Evolutionary conservation across 208 protist genomes (phyloP).

Genomic region (Trypanosoma brucei): DNA sequence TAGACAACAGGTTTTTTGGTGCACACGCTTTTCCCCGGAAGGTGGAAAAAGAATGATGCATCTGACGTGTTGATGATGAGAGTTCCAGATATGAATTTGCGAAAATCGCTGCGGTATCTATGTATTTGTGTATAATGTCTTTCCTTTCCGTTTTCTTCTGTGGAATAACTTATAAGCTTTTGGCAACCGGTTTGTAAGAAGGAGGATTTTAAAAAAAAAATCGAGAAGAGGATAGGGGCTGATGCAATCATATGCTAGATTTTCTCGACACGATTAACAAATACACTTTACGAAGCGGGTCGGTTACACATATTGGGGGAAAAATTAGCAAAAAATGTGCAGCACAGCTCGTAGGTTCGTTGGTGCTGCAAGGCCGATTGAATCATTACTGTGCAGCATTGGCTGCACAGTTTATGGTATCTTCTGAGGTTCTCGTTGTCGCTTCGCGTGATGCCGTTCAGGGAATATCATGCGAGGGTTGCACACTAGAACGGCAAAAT

Average conservation of each 20-base stretch:
- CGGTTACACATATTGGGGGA: constrained; percentile 19
- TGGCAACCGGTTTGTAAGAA: too few species aligned
- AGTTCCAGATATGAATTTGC: too few species aligned
- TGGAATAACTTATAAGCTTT: too few species aligned
- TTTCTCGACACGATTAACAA: constrained; percentile 55
- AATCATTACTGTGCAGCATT: constrained; percentile 46
- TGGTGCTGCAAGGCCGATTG: constrained; percentile 29
- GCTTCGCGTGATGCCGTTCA: constrained; percentile 65
- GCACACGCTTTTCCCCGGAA: neutral
- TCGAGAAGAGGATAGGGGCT: too few species aligned
- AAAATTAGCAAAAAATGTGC: constrained; percentile 33
- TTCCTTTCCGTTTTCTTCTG: too few species aligned
- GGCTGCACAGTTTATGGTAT: constrained; percentile 59
- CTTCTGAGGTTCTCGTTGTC: constrained; percentile 47
- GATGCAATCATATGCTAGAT: constrained; percentile 50
- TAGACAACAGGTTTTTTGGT: too few species aligned
- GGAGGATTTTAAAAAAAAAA: neutral
- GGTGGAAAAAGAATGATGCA: neutral
- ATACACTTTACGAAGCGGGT: constrained; percentile 32
- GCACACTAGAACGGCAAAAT: constrained; percentile 26
- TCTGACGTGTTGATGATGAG: too few species aligned
- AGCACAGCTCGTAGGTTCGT: constrained; percentile 45
- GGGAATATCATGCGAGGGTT: constrained; percentile 50
- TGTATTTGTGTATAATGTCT: too few species aligned
- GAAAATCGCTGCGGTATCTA: too few species aligned